A percentile compares a stretch with the other conserved stretches of the same genome.
Conservation (phyloP, 139 green algal genomes). For the Pleodorina starrii region DNA sequence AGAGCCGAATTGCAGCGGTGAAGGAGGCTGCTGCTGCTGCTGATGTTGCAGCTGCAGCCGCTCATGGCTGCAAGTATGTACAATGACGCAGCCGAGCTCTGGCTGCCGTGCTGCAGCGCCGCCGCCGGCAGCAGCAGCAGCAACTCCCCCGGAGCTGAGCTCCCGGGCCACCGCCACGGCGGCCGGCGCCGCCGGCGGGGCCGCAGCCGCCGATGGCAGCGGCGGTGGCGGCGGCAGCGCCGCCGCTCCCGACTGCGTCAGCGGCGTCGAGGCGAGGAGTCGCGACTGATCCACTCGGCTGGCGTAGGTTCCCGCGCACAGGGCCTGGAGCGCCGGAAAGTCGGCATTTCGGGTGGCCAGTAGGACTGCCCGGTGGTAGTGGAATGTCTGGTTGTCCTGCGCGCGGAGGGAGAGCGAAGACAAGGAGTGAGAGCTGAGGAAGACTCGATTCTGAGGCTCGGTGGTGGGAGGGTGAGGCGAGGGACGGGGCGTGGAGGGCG, state of each 20-base stretch:
- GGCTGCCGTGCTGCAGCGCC: neutral
- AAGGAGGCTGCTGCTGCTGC: neutral
- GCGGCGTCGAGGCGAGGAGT: constrained; percentile 25
- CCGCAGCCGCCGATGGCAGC: neutral
- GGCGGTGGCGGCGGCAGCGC: neutral
- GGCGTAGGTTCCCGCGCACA: constrained; percentile 12
- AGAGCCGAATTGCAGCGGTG: too few relatives aligned
- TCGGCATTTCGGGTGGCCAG: constrained; percentile 7
- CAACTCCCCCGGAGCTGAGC: neutral
- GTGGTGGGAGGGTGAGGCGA: neutral
- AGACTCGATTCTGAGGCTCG: neutral
- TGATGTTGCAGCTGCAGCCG: neutral
- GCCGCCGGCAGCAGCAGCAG: neutral
- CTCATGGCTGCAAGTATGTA: too few relatives aligned
- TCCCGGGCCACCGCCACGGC: neutral
- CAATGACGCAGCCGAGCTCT: too few relatives aligned
- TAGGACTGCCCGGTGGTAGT: neutral
- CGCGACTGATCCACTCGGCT: constrained; percentile 32
- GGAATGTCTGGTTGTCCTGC: constrained; percentile 9
- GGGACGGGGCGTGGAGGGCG: neutral
- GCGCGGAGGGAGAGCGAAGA: neutral
- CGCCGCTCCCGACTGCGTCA: neutral
- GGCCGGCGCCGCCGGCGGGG: neutral
- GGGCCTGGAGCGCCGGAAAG: neutral
- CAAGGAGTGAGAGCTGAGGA: neutral